Base-by-base conservation (phyloP, 2,329 filamentous ascomycete genomes). In the Ophiostoma populinum region DNA sequence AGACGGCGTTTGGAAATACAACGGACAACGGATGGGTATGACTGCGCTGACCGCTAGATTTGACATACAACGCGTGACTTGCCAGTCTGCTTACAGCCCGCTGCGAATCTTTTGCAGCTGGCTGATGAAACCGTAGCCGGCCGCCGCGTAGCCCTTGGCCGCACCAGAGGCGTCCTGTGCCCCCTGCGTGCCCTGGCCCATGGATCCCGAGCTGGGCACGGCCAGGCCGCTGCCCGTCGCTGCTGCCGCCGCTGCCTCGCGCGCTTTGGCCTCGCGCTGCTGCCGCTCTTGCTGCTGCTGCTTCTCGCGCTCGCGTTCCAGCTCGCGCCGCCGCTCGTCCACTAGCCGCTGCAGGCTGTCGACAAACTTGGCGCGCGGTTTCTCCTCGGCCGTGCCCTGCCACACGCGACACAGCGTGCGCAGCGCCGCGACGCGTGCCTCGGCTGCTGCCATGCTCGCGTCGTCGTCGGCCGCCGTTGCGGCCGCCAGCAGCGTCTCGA, bases 331-430 rank as follows among this genome's bases (percentile, higher is more conserved):
- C 38, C 62, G 62, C 43, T 94, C 87, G 49, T 94, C 85, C 2
- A 93, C 81, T 55, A 82, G 67, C 59, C 75, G 83, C 22, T 75
- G 73, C 46, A 98, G 54, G 34, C 68, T 67, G 43, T 95, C 87
- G 13, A 98, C 75, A 51, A 94, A 85, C 48, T 72, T 80, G 8
- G 59, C 59, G 35, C 90, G 65, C 6, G 83, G 82, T 56, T 81
- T 92, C 53, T 95, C 90, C 57, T 98, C 90, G 0, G 81, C 79
- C 3, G 90, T 94, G n/a, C 85, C 85, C 52, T 80, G 87, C 86
- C 90, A 98, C 16, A 98, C 75, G n/a, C 58, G 58, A 4, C 74
- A 72, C 43, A 95, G 57, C 42, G 75, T 68, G 48, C 83, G 76
- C 37, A 95, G 63, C 49, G 80, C 73, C 48, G 83, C 76, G 11